phyloP scores from a whole-genome alignment of 2,329 filamentous ascomycete species.

The Hymenoscyphus fraxineus region DNA sequence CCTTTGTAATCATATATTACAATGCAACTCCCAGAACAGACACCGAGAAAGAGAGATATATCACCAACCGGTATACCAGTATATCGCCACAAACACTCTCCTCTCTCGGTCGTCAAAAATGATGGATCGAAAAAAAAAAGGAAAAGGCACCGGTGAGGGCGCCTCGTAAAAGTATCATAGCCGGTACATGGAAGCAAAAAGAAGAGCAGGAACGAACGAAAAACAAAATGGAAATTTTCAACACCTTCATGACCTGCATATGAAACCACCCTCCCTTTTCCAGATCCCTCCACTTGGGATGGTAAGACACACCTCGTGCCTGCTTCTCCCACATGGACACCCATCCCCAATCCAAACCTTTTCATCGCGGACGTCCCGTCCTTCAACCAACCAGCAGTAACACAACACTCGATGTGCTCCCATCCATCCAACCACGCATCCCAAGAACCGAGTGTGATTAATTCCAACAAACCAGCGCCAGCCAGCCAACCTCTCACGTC shows the following conservation, averaged over 20 bases:
- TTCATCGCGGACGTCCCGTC: neutral
- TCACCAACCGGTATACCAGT: neutral
- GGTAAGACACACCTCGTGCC: constrained; percentile 7
- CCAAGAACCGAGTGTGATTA: neutral
- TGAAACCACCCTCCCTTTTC: neutral
- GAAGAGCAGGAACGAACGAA: neutral
- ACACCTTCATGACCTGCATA: constrained; percentile 1
- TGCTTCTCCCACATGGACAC: neutral
- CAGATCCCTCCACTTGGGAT: neutral
- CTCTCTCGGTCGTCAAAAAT: neutral
- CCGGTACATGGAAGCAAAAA: neutral
- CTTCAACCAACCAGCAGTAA: neutral
- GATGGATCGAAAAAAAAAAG: neutral
- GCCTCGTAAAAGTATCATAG: neutral
- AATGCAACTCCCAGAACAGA: neutral
- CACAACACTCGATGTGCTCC: too few species aligned
- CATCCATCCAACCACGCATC: neutral
- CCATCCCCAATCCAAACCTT: neutral
- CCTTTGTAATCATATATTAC: neutral
- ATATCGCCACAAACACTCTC: neutral
- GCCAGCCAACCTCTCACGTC: neutral
- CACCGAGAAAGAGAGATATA: neutral
- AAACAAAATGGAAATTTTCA: neutral
- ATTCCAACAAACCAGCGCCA: neutral
- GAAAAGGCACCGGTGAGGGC: neutral